Conservation (phyloP, 345 rosid species). For the Euphorbia peplus region DNA sequence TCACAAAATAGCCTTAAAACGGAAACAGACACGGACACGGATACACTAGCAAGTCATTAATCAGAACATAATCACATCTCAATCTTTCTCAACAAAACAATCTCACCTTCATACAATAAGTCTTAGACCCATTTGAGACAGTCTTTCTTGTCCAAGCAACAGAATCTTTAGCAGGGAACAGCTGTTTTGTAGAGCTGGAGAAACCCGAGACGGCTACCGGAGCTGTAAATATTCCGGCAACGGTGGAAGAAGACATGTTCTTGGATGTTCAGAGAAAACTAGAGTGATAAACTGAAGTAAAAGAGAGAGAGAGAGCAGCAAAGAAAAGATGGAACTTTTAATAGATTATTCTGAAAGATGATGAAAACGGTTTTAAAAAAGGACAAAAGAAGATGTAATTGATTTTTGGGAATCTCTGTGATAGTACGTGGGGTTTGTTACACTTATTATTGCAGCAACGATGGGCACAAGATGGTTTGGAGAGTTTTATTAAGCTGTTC, state of each 20-base stretch:
- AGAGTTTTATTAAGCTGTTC: constrained; percentile 18
- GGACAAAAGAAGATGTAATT: constrained; percentile 24
- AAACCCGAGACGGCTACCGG: constrained; percentile 30
- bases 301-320: not conserved
- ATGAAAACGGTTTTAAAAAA: constrained; percentile 13
- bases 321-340: not conserved
- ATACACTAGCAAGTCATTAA: no score
- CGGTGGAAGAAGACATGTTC: constrained; percentile 47
- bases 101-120: constrained; percentile 59
- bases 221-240: constrained; percentile 38
- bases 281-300: constrained; percentile 8
- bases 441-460: not conserved
- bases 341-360: constrained; percentile 4
- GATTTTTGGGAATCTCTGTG: constrained; percentile 19
- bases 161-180: constrained; percentile 32
- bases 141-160: constrained; percentile 42
- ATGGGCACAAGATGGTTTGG: constrained; percentile 11
- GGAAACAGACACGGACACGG: no score
- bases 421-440: constrained; percentile 22
- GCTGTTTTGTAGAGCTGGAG: constrained; percentile 22
- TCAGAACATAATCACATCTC: not conserved
- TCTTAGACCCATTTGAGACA: constrained; percentile 53
- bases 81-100: not conserved
- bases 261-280: not conserved
- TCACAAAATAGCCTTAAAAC: no score